phyloP scores from a whole-genome alignment of 163 green algal genomes.

The Volvox carteri region DNA sequence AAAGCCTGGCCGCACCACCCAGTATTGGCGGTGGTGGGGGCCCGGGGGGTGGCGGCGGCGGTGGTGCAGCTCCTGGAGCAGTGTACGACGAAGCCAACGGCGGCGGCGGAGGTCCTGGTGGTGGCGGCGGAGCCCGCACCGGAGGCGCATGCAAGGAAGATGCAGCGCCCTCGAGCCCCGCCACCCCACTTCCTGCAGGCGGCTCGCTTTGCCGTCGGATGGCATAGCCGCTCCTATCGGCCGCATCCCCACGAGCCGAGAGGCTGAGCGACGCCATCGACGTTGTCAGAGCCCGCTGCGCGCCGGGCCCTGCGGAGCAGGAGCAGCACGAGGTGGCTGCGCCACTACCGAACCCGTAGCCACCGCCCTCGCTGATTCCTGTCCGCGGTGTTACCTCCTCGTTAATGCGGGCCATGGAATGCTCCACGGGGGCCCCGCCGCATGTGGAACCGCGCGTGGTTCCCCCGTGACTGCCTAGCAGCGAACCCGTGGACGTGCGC shows the following conservation, averaged over 20 bases:
- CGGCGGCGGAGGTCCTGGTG: not conserved
- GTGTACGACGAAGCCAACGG: not conserved
- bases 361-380: not conserved
- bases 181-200: not conserved
- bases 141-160: not conserved
- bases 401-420: not conserved
- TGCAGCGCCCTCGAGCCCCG: not conserved
- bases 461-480: not conserved
- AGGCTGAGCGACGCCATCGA: not conserved
- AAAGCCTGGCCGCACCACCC: not conserved
- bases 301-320: not conserved
- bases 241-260: not conserved
- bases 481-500: not conserved
- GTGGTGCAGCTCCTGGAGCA: not conserved
- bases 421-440: not conserved
- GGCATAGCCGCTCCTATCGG: not conserved
- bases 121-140: not conserved
- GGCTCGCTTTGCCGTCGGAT: not conserved
- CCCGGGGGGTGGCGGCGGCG: slow-evolving; percentile 9
- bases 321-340: too few relatives aligned
- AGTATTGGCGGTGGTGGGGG: slow-evolving; percentile 37
- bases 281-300: not conserved
- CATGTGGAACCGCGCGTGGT: not conserved
- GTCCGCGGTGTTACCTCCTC: slow-evolving; percentile 2
- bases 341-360: not conserved